Evolutionary conservation across 805 yeast species (phyloP), one percentile per base, ranked within the genome.

Genomic region (Metschnikowia gruessii): DNA sequence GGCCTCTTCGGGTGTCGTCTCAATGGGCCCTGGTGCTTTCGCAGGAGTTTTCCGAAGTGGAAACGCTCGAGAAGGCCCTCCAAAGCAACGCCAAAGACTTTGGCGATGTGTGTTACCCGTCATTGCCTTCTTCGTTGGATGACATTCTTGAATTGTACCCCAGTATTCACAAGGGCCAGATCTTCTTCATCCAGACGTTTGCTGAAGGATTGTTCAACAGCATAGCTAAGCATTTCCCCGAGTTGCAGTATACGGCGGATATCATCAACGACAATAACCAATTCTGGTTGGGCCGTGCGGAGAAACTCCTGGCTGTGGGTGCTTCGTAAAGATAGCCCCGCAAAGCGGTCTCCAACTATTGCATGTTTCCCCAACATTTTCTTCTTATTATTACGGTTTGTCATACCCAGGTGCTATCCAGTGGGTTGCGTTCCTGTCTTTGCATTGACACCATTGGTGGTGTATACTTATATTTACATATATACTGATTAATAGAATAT

Each of bases 1-100:
- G 98, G 50, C 89, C 91, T 4, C 69, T 87, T 47, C 69, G 77
- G 31, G 80, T 88, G 2, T 83, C 92, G 18, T 79, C 87, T 1
- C 83, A 85, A 66, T 91, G 97, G 97, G 97, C 96, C 4, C 69
- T 79, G 51, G 80, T 83, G n/a, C 74, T 91, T 35, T 76, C 85
- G 1, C 70, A 86, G 51, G 97, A 91, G 65, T 87, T 90, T 56
- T 75, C 73, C 37, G 91, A 87, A 60, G 80, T 88, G 49, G 68
- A 75, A 4, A 63, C 60, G 30, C 69, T 90, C 29, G 84, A 83
- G 48, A 61, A 65, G 19, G 50, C 55, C 40, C 46, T 66, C 30
- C 40, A 21, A 24, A 19, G 11, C 31, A 33, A 43, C 31, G 42
- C 43, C 32, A 50, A 41, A 26, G 34, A 37, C 35, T 36, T 32